Conservation (phyloP, 768 basidiomycete genomes). For the Trametes meyenii region DNA sequence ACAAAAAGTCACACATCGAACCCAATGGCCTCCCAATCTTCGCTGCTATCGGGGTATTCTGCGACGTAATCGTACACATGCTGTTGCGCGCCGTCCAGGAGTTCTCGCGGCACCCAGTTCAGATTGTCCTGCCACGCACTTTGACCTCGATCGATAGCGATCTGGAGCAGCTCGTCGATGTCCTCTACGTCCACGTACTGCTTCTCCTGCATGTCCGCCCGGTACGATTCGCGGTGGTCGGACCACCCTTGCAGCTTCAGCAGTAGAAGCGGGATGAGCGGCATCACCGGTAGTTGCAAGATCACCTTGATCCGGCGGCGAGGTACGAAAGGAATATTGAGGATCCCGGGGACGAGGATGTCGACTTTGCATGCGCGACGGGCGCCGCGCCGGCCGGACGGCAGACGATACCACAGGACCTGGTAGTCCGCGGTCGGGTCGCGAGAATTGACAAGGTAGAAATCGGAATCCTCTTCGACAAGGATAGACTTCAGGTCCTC, state of each 20-base stretch:
- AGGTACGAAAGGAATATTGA: slow-evolving; percentile 32
- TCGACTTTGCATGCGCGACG: slow-evolving; percentile 32
- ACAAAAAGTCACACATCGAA: neutral
- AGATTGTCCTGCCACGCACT: slow-evolving; percentile 8
- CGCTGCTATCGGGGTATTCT: neutral
- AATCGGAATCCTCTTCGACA: slow-evolving; percentile 33
- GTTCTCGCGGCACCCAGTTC: slow-evolving; percentile 22
- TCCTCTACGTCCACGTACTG: slow-evolving; percentile 43
- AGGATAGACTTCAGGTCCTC: slow-evolving; percentile 46
- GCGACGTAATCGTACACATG: slow-evolving; percentile 15
- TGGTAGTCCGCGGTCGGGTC: slow-evolving; percentile 42
- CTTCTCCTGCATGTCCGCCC: slow-evolving; percentile 39
- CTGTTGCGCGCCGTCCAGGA: slow-evolving; percentile 7
- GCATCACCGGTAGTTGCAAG: slow-evolving; percentile 31
- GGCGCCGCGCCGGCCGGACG: neutral
- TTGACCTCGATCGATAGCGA: slow-evolving; percentile 29
- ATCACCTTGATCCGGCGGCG: slow-evolving; percentile 7
- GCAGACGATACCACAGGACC: slow-evolving; percentile 43
- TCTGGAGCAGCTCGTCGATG: slow-evolving; percentile 41
- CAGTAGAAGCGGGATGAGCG: slow-evolving; percentile 32
- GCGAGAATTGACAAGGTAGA: slow-evolving; percentile 42
- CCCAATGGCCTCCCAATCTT: slow-evolving; percentile 8
- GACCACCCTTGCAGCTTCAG: slow-evolving; percentile 37
- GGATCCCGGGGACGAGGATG: slow-evolving; percentile 32
- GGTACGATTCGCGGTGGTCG: slow-evolving; percentile 34